phyloP scores from a whole-genome alignment of 352 stramenopile species.

The Saprolegnia diclina region DNA sequence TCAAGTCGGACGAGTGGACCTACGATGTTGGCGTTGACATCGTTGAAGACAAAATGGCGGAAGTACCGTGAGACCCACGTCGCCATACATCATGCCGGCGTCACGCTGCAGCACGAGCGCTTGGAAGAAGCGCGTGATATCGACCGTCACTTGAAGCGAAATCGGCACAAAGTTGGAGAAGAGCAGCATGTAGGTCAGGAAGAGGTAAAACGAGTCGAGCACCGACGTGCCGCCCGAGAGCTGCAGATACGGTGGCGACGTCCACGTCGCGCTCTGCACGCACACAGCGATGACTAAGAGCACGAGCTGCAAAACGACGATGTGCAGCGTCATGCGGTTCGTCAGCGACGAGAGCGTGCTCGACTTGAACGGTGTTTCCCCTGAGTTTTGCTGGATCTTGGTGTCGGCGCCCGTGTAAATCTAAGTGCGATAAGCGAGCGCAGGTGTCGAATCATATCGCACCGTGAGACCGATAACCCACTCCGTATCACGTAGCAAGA shows the following conservation, averaged over 20 bases:
- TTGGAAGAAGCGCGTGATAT: constrained; percentile 82
- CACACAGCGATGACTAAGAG: constrained; percentile 47
- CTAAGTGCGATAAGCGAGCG: background rate
- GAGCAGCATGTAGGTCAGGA: constrained; percentile 85
- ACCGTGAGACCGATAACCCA: constrained; percentile 60
- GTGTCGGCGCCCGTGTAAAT: constrained; percentile 86
- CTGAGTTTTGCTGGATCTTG: constrained; percentile 78
- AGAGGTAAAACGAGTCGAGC: constrained; percentile 47
- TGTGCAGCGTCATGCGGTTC: constrained; percentile 72
- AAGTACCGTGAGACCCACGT: constrained; percentile 49
- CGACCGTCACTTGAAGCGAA: constrained; percentile 86
- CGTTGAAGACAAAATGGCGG: background rate
- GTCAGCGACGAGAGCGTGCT: constrained; percentile 71
- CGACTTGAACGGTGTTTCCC: constrained; percentile 61
- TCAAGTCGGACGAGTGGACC: constrained; percentile 82
- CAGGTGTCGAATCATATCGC: background rate
- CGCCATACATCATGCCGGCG: constrained; percentile 57
- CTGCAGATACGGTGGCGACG: constrained; percentile 10
- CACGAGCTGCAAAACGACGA: constrained; percentile 63
- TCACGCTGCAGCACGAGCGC: constrained; percentile 61
- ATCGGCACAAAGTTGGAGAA: constrained; percentile 92
- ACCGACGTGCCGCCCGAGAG: constrained; percentile 12
- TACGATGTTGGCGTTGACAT: constrained; percentile 39
- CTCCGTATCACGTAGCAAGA: constrained; percentile 62
- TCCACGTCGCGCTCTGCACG: constrained; percentile 32